Evolutionary conservation across 306 rosid genomes (phyloP), one percentile per base, ranked within the genome.

Genomic region (Ormosia emarginata): DNA sequence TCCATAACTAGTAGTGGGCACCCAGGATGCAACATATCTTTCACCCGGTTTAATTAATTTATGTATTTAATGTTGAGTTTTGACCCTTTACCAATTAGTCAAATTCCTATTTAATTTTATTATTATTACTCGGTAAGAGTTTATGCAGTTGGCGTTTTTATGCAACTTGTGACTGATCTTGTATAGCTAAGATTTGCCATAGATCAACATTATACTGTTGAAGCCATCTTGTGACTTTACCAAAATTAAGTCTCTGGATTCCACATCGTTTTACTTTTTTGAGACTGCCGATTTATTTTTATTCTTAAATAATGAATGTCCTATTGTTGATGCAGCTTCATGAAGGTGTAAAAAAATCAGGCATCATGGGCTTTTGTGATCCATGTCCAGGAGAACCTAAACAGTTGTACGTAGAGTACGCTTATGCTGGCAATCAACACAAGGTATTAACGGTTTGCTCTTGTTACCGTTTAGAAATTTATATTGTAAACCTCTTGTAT

Each of bases 341-440:
- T 56, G 90, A 92, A 71, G 97, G 97, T 29, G 91, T 93, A 56
- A 95, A 93, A 85, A 95, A 95, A 89, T 92, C 98, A 46, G 98
- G 99, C 74, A 91, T 95, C 84, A 93, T 93, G 98, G 99, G 99
- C 14, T 93, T 92, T 82, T 93, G 86, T 72, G 98, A 95, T 89
- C 99, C 98, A 17, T 90, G 97, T 74, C 99, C 98, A 6, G 92
- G 98, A 89, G 91, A 90, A 80, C 81, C 87, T 17, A 95, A 90
- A 79, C 81, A 86, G 85, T 85, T 95, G 86, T 89, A 87, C 75
- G 86, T 92, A 65, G 96, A 95, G 81, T 95, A 95, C 71, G 85
- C 90, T 83, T 82, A 68, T 75, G 88, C 92, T 33, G 86, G 88
- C 78, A 59, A 87, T 79, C 84, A 87, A 67, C 81, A 78, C 79